phyloP scores from a whole-genome alignment of 371 early-diverging fungal genomes.

The Chytridium lagenaria region DNA sequence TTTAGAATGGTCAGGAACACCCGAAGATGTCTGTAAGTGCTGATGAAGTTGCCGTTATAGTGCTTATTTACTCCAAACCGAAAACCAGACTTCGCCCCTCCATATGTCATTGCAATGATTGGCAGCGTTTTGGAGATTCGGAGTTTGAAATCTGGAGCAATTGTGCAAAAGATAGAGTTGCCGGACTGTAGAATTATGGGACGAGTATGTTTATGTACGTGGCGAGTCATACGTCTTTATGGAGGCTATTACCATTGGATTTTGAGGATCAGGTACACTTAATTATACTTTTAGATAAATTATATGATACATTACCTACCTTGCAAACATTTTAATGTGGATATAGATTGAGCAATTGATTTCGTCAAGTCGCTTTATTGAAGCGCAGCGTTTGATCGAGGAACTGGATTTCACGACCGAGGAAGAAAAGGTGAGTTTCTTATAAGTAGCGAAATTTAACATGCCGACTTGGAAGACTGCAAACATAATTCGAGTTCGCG shows the following conservation, averaged over 20 bases:
- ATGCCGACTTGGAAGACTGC: constrained; percentile 37
- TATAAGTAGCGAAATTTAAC: neutral
- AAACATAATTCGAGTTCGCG: constrained; percentile 69
- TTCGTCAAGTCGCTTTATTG: constrained; percentile 74
- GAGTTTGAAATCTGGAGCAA: constrained; percentile 78
- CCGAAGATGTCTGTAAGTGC: constrained; percentile 67
- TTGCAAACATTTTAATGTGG: neutral
- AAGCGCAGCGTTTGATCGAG: constrained; percentile 85
- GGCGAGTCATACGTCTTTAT: constrained; percentile 77
- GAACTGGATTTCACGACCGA: constrained; percentile 85
- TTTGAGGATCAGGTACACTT: constrained; percentile 82
- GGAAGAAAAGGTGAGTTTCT: constrained; percentile 70
- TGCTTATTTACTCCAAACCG: constrained; percentile 1
- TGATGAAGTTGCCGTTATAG: neutral
- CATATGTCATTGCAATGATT: constrained; percentile 77
- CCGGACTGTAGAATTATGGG: constrained; percentile 55
- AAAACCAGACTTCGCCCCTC: constrained; percentile 66
- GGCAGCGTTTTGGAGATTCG: constrained; percentile 80
- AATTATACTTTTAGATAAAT: neutral
- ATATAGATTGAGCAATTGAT: constrained; percentile 72
- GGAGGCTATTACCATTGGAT: constrained; percentile 84
- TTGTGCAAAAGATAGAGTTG: constrained; percentile 80
- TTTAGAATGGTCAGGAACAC: constrained; percentile 77
- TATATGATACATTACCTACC: neutral
- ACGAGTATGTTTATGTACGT: constrained; percentile 80